Evolutionary conservation across 1,284 basidiomycete species (phyloP).

Genomic region (Takashimella koratensis): DNA sequence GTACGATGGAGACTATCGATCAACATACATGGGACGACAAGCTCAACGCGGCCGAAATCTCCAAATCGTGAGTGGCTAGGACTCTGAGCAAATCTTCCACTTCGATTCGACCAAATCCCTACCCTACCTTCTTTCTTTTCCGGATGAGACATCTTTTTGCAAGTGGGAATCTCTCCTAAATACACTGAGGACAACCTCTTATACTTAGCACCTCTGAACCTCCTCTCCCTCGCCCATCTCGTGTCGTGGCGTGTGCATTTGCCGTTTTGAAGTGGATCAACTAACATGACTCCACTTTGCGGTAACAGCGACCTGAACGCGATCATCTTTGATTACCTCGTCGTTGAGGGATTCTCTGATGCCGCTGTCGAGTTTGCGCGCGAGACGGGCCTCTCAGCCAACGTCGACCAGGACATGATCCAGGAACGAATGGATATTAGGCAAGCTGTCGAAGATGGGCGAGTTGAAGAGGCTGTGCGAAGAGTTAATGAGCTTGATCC

Average conservation of each 20-base stretch:
- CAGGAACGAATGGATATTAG: slow-evolving; percentile 91
- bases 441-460: slow-evolving; percentile 86
- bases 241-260: too few relatives aligned
- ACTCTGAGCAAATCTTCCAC: slow-evolving; percentile 7
- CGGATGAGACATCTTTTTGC: slow-evolving; percentile 52
- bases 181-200: slow-evolving; percentile 50
- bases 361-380: slow-evolving; percentile 90
- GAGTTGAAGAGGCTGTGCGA: slow-evolving; percentile 90
- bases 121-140: slow-evolving; percentile 14
- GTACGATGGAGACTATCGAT: slow-evolving; percentile 12
- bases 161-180: slow-evolving; percentile 63
- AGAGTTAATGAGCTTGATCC: slow-evolving; percentile 93
- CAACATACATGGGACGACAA: slow-evolving; percentile 49
- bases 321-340: slow-evolving; percentile 96
- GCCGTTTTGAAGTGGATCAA: too few relatives aligned
- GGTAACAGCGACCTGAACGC: slow-evolving; percentile 88
- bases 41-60: slow-evolving; percentile 50
- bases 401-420: slow-evolving; percentile 83
- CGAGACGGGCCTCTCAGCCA: slow-evolving; percentile 67
- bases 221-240: too few relatives aligned
- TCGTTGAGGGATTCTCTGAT: slow-evolving; percentile 94
- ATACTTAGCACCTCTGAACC: slow-evolving; percentile 53
- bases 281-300: too few relatives aligned
- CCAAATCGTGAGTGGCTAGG: slow-evolving; percentile 53
- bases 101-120: slow-evolving; percentile 8